A percentile compares a stretch with the other conserved stretches of the same genome.
Conservation (phyloP, 202 grass and related monocot genomes). For the Zizania palustris region DNA sequence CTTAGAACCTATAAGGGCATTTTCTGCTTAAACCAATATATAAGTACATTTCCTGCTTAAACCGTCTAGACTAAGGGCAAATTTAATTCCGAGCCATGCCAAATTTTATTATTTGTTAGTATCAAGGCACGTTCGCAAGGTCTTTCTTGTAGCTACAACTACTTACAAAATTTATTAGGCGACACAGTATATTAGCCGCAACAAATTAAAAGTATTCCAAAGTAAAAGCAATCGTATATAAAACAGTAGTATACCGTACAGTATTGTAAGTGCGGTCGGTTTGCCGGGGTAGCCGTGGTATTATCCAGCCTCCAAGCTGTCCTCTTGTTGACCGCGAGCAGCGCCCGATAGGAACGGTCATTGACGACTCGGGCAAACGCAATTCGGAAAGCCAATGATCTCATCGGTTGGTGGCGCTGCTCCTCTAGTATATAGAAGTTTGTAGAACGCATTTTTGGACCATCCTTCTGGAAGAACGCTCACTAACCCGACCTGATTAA, state of each 20-base stretch:
- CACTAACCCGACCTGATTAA: not conserved
- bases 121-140: too few species aligned
- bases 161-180: too few species aligned
- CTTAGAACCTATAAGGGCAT: too few species aligned
- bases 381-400: conserved; percentile 17
- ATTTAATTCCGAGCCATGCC: too few species aligned
- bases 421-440: conserved; percentile 7
- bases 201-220: too few species aligned
- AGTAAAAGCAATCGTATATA: not conserved
- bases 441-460: conserved; percentile 35
- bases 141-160: too few species aligned
- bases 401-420: not conserved
- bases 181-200: too few species aligned
- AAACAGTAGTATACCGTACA: not conserved
- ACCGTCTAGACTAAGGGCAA: too few species aligned
- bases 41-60: too few species aligned
- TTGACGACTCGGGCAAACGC: conserved; percentile 38
- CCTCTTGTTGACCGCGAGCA: conserved; percentile 34
- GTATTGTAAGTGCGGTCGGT: not conserved
- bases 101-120: too few species aligned
- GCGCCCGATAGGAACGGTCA: conserved; percentile 42
- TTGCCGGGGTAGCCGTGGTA: conserved; percentile 30
- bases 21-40: too few species aligned
- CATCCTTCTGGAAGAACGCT: conserved; percentile 45
- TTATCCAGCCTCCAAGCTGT: conserved; percentile 19